Evolutionary conservation across 1,139 yeast genomes (phyloP).

Genomic region (Diutina scorzettiae): DNA sequence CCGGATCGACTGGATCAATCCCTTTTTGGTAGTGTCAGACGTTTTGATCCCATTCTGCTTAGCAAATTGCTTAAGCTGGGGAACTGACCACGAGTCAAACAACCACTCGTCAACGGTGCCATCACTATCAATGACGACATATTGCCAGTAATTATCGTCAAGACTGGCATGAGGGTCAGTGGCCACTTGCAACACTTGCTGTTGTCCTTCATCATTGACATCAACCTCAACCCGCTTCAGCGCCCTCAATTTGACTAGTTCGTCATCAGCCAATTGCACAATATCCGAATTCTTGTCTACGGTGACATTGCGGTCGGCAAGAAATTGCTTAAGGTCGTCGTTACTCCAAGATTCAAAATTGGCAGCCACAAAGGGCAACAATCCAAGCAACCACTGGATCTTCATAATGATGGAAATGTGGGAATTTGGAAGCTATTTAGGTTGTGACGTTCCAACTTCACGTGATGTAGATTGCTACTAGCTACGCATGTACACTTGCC

Average conservation of each 20-base stretch:
- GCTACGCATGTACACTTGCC: no score
- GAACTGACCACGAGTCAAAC: conserved; percentile 37
- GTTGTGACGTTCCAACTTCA: no score
- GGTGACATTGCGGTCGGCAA: conserved; percentile 23
- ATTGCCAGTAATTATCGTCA: conserved; percentile 9
- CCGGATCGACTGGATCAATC: conserved; percentile 25
- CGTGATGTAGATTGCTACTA: no score
- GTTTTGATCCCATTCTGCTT: conserved; percentile 20
- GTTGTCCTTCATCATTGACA: conserved; percentile 11
- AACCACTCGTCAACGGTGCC: conserved; percentile 22
- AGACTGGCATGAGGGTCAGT: conserved; percentile 12
- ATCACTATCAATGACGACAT: conserved; percentile 7
- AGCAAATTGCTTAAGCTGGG: conserved; percentile 23
- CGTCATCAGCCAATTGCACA: conserved; percentile 20
- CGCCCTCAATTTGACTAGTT: conserved; percentile 17
- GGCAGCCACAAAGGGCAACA: conserved; percentile 2
- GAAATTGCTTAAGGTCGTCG: conserved; percentile 18
- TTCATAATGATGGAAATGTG: no score
- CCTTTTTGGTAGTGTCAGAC: conserved; percentile 17
- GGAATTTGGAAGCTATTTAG: no score
- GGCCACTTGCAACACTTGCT: conserved; percentile 12
- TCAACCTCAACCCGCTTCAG: conserved; percentile 9
- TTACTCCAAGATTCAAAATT: conserved; percentile 8
- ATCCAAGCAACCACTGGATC: conserved; percentile 1
- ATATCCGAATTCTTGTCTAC: conserved; percentile 18